Base-by-base conservation (phyloP, 768 basidiomycete species). In the Hygrocybe punicea region DNA sequence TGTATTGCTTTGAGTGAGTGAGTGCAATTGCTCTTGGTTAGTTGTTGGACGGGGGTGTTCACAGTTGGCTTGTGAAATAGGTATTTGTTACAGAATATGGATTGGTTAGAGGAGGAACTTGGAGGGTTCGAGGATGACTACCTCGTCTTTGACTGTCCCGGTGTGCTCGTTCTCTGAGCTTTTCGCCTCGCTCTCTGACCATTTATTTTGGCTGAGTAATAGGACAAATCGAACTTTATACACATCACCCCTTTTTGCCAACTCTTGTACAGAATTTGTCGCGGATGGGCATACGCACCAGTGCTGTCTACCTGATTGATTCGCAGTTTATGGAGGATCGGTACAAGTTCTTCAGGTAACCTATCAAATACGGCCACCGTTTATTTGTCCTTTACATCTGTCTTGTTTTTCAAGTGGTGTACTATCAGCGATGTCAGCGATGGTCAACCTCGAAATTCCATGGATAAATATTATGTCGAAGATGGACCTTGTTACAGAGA, bases 251-350 rank as follows among this genome's bases (percentile, higher is more conserved):
- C 0, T 93, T 99, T 71, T 84, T 99, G 37, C 95, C 97, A 0
- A 84, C 87, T 6, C 85, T 99, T 37, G 89, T 91, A n/a, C 81
- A 84, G 71, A 77, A 86, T 68, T 71, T 93, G 60, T 73, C 81
- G 63, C 80, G 85, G 49, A 79, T 95, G 69, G 87, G 89, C 46
- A 87, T 98, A 59, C 80, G 95, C 57, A 85, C 84, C n/a, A 92
- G 88, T 64, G 91, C 91, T 3, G 85, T 84, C 29, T 99, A 98
- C 69, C 83, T 99, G 40, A 85, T 99, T 60, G 97, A 99, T 68
- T 94, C 92, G 0, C 97, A 99, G 64, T 99, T 99, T 74, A 98
- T 98, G 93, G 97, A 99, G 73, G 97, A 99, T 71, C 88, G 90
- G 62, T 91, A 93, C 71, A 99, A 99, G 67, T 99, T 97, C 74